phyloP scores from a whole-genome alignment of 2,329 filamentous ascomycete species.

The Sclerotiophoma versabilis region DNA sequence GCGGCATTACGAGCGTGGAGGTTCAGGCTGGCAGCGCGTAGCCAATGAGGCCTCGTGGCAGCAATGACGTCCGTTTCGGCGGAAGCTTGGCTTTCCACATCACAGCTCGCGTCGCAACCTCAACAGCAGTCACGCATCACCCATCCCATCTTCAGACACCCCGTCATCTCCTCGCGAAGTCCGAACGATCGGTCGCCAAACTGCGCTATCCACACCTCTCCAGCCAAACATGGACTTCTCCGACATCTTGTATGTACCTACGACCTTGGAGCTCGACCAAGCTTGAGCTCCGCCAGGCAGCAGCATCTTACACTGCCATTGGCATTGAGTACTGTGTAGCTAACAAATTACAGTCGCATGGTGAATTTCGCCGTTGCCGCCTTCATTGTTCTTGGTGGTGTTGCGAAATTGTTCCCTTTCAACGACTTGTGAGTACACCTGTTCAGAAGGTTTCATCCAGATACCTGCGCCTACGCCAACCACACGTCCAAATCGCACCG shows the following conservation, averaged over 20 bases:
- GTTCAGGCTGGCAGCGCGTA: neutral
- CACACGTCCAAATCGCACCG: neutral
- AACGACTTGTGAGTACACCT: slow-evolving; percentile 46
- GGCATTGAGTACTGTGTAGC: neutral
- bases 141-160: slow-evolving; percentile 6
- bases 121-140: slow-evolving; percentile 9
- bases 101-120: slow-evolving; percentile 11
- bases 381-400: slow-evolving; percentile 86
- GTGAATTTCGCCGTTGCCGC: slow-evolving; percentile 90
- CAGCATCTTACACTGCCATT: slow-evolving; percentile 17
- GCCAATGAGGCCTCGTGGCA: slow-evolving; percentile 6
- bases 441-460: slow-evolving; percentile 12
- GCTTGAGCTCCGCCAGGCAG: slow-evolving; percentile 26
- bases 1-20: too few species aligned
- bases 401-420: slow-evolving; percentile 71
- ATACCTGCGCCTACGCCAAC: slow-evolving; percentile 3
- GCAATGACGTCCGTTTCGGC: slow-evolving; percentile 16
- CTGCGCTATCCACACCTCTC: slow-evolving; percentile 46
- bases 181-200: slow-evolving; percentile 26
- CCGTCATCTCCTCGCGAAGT: slow-evolving; percentile 1
- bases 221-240: slow-evolving; percentile 79
- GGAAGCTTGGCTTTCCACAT: slow-evolving; percentile 16
- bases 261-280: slow-evolving; percentile 14
- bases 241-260: slow-evolving; percentile 79
- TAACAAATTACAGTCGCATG: slow-evolving; percentile 72